Evolutionary conservation across 2,329 filamentous ascomycete species (phyloP).

Genomic region (Paecilomyces formosus): DNA sequence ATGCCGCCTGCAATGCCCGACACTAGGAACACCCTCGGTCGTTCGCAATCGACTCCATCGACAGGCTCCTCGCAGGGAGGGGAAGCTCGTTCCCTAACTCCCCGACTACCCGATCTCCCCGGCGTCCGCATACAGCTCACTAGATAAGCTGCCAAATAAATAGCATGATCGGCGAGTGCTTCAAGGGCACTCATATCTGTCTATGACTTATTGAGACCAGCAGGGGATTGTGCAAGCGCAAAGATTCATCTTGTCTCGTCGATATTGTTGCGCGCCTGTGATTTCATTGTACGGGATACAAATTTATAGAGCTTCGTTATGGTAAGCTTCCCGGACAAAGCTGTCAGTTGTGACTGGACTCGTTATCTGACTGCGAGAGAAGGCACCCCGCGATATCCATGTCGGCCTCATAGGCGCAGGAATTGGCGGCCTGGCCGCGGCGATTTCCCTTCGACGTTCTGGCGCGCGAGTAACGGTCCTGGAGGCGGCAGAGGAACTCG

Average conservation of each 20-base stretch:
- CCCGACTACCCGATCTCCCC: neutral
- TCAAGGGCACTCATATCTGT: neutral
- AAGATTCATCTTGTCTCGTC: no score
- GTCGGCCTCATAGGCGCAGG: slow-evolving; percentile 31
- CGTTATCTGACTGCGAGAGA: neutral
- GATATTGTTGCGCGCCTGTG: no score
- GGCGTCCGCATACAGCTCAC: neutral
- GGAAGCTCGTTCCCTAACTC: neutral
- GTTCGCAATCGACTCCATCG: neutral
- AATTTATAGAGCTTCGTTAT: neutral
- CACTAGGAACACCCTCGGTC: neutral
- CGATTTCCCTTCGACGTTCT: slow-evolving; percentile 34
- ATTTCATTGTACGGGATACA: neutral
- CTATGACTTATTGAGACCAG: neutral
- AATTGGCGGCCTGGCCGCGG: slow-evolving; percentile 36
- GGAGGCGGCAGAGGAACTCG: slow-evolving; percentile 34
- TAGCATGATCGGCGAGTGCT: neutral
- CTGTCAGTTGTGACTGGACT: neutral
- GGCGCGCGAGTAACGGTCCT: slow-evolving; percentile 35
- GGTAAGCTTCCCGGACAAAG: neutral
- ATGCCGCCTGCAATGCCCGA: neutral
- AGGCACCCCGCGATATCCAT: slow-evolving; percentile 5
- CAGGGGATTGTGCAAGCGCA: neutral
- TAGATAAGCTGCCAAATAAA: neutral
- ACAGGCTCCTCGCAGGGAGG: neutral